Evolutionary conservation across 345 rosid genomes (phyloP).

Genomic region (Kandelia obovata): DNA sequence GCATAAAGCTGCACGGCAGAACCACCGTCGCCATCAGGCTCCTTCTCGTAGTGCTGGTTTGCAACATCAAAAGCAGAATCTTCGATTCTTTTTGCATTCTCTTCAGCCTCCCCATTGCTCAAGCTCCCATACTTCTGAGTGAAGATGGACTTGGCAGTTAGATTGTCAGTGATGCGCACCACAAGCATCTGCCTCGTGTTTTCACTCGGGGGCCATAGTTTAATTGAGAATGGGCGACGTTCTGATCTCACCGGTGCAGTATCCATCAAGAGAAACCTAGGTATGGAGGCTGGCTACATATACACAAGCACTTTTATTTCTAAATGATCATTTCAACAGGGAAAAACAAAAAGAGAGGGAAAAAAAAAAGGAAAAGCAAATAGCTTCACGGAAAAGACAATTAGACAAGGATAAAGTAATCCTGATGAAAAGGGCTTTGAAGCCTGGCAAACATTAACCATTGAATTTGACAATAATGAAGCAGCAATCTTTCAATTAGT

Average conservation of each 20-base stretch:
- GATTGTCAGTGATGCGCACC: conserved; percentile 59
- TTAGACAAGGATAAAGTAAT: too few species aligned
- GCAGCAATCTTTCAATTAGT: too few species aligned
- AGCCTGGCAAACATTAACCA: too few species aligned
- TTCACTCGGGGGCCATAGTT: conserved; percentile 86
- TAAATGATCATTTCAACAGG: too few species aligned
- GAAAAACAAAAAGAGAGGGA: neutral
- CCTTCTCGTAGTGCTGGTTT: conserved; percentile 68
- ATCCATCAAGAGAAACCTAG: conserved; percentile 42
- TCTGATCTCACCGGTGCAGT: conserved; percentile 45
- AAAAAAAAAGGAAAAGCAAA: too few species aligned
- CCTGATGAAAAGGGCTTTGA: too few species aligned
- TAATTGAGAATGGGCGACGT: conserved; percentile 61
- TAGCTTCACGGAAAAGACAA: too few species aligned
- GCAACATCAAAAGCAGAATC: conserved; percentile 58
- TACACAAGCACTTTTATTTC: neutral
- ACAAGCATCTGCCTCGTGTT: conserved; percentile 70
- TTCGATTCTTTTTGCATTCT: conserved; percentile 71
- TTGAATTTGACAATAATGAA: too few species aligned
- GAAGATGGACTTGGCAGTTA: conserved; percentile 70
- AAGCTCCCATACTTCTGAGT: conserved; percentile 77
- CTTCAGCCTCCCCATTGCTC: conserved; percentile 68
- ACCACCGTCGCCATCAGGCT: conserved; percentile 95
- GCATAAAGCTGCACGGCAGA: conserved; percentile 96
- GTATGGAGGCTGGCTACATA: neutral